phyloP scores from a whole-genome alignment of 2,329 filamentous ascomycete genomes.

The Diaporthe citrichinensis region DNA sequence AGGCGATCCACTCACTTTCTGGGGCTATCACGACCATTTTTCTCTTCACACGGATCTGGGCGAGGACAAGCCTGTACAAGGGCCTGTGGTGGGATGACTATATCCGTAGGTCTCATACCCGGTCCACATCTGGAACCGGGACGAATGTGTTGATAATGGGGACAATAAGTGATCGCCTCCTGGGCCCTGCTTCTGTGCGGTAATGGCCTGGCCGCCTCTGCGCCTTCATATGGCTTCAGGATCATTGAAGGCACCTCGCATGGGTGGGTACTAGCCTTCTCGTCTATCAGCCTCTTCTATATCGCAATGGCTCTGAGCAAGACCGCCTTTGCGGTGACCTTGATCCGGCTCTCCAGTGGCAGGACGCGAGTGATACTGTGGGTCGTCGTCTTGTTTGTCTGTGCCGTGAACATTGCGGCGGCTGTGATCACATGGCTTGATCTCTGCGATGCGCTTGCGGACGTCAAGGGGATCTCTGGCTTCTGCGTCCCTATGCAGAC shows the following conservation, averaged over 20 bases:
- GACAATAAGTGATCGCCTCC: conserved; percentile 28
- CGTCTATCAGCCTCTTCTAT: conserved; percentile 30
- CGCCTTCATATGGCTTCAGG: conserved; percentile 35
- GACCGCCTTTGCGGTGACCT: conserved; percentile 36
- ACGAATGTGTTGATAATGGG: neutral
- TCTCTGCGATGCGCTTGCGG: conserved; percentile 26
- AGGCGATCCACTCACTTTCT: conserved; percentile 32
- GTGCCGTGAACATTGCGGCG: conserved; percentile 19
- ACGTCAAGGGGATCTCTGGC: conserved; percentile 11
- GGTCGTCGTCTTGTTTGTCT: conserved; percentile 27
- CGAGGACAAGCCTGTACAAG: conserved; percentile 31
- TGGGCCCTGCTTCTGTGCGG: conserved; percentile 34
- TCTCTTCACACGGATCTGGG: conserved; percentile 36
- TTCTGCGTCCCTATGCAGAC: conserved; percentile 26
- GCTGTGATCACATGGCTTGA: conserved; percentile 29
- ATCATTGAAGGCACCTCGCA: conserved; percentile 30
- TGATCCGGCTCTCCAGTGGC: conserved; percentile 32
- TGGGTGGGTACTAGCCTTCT: conserved; percentile 18
- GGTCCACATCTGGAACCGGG: neutral
- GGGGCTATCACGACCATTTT: conserved; percentile 37
- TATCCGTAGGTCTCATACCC: conserved; percentile 15
- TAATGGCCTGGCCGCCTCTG: conserved; percentile 33
- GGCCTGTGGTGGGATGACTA: conserved; percentile 38
- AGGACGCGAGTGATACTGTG: conserved; percentile 25
- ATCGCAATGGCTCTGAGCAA: conserved; percentile 36